Base-by-base conservation (phyloP, 768 basidiomycete species). In the Russula sp. region DNA sequence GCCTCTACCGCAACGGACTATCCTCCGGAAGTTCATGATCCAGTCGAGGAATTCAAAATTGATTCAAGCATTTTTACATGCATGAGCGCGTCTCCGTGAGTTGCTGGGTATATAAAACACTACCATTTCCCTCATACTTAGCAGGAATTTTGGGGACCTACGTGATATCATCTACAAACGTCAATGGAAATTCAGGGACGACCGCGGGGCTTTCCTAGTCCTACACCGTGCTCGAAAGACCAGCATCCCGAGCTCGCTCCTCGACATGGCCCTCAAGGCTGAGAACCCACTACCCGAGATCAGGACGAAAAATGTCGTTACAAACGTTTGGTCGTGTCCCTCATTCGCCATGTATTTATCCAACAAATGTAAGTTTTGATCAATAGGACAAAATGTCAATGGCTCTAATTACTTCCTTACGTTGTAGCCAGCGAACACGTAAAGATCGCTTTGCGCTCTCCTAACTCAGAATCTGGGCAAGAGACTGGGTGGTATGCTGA, bases 271-370 rank as follows among this genome's bases (percentile, higher is more conserved):
- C 32, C 59, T 61, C 16, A 65, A 38, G 16, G 28, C 30, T 18
- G 42, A 44, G 34, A 50, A 57, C 30, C 34, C 34, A 8, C n/a
- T 42, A 44, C 48, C 48, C 11, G 64, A 65, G 8, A 38, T 65
- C 53, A 60, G 49, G 48, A 55, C 38, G 13, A 65, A 65, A 42
- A 56, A 65, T 20, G 48, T 65, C 18, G 48, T 65, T 53, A 65
- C 64, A 7, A 52, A 44, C 32, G 30, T 65, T 22, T 65, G 58
- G 59, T 55, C 44, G 38, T 55, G 48, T 22, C 64, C 64, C 18
- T 48, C 64, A 55, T 65, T 61, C 32, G 64, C 64, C 24, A 65
- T 65, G 64, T 65, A 65, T 24, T 13, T 65, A 38, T 65, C 64
- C 36, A 61, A 65, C 30, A 61, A 56, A 48, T 55, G 64, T 65